Conservation (phyloP, 768 basidiomycete genomes). For the Lactarius psammicola region DNA sequence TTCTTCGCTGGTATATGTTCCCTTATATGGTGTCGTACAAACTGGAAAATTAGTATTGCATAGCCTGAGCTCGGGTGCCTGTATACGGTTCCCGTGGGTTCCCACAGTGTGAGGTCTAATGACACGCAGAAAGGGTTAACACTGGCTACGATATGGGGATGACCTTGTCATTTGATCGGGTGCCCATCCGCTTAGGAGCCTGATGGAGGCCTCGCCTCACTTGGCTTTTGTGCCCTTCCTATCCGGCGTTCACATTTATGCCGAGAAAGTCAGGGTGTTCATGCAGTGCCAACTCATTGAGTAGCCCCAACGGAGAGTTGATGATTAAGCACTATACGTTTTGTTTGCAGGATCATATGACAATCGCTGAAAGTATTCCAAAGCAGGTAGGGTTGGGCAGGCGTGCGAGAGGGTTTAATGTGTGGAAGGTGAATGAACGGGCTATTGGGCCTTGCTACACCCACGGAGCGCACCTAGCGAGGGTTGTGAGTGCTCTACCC, state of each 20-base stretch:
- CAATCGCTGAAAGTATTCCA: conserved; percentile 51
- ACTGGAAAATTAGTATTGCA: neutral
- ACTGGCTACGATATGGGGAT: neutral
- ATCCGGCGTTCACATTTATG: conserved; percentile 59
- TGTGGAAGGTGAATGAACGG: conserved; percentile 66
- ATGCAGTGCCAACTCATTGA: conserved; percentile 78
- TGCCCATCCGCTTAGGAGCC: neutral
- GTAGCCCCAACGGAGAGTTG: conserved; percentile 61
- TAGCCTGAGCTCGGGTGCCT: neutral
- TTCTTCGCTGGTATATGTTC: neutral
- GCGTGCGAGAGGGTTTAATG: conserved; percentile 59
- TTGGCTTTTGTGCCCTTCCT: neutral
- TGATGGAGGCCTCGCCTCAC: neutral
- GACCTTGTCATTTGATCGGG: neutral
- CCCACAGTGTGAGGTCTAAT: no score
- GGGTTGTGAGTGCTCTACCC: conserved; percentile 2
- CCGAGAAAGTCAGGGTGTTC: conserved; percentile 70
- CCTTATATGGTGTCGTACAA: no score
- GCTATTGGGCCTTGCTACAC: conserved; percentile 36
- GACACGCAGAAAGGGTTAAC: neutral
- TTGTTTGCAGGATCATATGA: no score
- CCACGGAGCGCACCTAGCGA: conserved; percentile 56
- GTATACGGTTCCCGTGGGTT: neutral
- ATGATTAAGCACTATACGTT: conserved; percentile 70
- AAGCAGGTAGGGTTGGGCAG: conserved; percentile 59